Base-by-base conservation (phyloP, 768 basidiomycete genomes). In the Tulasnella sp. region DNA sequence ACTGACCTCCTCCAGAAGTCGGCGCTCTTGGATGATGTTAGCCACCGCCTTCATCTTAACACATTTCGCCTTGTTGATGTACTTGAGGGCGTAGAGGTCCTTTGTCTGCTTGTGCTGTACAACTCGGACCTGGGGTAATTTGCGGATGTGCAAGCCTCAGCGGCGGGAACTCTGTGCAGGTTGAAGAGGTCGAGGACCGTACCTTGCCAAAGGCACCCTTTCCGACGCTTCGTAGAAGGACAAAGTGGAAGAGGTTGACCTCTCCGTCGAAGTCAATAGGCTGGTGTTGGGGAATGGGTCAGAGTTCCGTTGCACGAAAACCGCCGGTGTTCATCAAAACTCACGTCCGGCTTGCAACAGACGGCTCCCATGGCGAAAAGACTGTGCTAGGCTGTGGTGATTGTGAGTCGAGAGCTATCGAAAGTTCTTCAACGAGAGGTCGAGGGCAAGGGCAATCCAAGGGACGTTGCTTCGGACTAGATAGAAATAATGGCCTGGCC, bases 121-220 rank as follows among this genome's bases (percentile, higher is more conserved):
- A 72, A 98, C 96, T 84, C 97, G 92, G 85, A 99, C 97, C 96
- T 97, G 82, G 76, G 77, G 58, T 42, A 20, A 73, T 72, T 46
- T 72, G 54, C 54, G 75, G 79, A 77, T 58, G 75, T 41, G 83
- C 64, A 75, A 72, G 48, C 79, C 78, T 73, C 14, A 54, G n/a
- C 50, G 34, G 41, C 34, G 41, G 37, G 74, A 3, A 41, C 24
- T 8, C 40, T 64, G 46, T 48, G 44, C 31, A 77, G 24, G 54
- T 37, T 58, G 58, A n/a, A 78, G 69, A 24, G 20, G 14, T 73
- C 85, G 69, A 24, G 20, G 14, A 72, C 85, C 89, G 48, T 77
- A 96, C 97, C 92, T 98, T 99, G 86, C 97, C 97, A 88, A 99
- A 99, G 37, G 97, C 96, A 72, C 98, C 97, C 86, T 96, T 98